Conservation (phyloP, 1,139 yeast genomes). For the Pneumocystis jirovecii region DNA sequence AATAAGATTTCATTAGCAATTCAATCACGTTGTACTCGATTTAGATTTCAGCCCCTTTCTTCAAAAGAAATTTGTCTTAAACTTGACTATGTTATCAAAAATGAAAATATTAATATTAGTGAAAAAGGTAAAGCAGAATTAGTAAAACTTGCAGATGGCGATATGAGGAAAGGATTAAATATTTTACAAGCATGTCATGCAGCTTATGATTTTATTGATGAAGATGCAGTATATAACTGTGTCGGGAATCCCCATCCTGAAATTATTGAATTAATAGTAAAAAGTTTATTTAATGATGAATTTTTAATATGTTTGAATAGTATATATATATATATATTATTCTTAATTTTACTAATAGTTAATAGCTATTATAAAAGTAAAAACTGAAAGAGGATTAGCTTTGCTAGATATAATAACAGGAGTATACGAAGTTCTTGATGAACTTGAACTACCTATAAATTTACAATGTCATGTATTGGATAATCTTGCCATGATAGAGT, state of each 20-base stretch:
- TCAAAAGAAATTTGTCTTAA: slow-evolving; percentile 53
- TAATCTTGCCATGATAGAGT: slow-evolving; percentile 43
- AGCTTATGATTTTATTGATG: slow-evolving; percentile 43
- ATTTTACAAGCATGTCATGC: slow-evolving; percentile 91
- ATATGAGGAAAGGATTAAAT: slow-evolving; percentile 89
- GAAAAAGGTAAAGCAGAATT: slow-evolving; percentile 52
- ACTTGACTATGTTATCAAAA: slow-evolving; percentile 48
- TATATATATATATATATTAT: slow-evolving; percentile 31
- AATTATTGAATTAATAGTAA: slow-evolving; percentile 61
- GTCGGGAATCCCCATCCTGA: slow-evolving; percentile 90
- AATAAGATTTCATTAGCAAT: slow-evolving; percentile 93
- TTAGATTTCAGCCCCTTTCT: slow-evolving; percentile 75
- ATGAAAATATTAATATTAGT: slow-evolving; percentile 46
- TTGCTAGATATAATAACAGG: slow-evolving; percentile 71
- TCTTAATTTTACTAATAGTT: background rate
- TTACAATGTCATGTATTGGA: slow-evolving; percentile 22
- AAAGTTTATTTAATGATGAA: slow-evolving; percentile 67
- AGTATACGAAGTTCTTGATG: slow-evolving; percentile 51
- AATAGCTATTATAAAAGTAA: slow-evolving; percentile 25
- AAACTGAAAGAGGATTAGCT: slow-evolving; percentile 70
- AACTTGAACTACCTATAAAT: slow-evolving; percentile 31
- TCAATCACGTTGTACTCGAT: slow-evolving; percentile 84
- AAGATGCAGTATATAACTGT: slow-evolving; percentile 75
- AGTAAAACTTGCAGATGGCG: slow-evolving; percentile 64
- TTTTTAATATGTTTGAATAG: slow-evolving; percentile 70